A percentile compares a stretch with the other conserved stretches of the same genome.
phyloP scores from a whole-genome alignment of 768 basidiomycete species.

The Cubamyces lactineus region DNA sequence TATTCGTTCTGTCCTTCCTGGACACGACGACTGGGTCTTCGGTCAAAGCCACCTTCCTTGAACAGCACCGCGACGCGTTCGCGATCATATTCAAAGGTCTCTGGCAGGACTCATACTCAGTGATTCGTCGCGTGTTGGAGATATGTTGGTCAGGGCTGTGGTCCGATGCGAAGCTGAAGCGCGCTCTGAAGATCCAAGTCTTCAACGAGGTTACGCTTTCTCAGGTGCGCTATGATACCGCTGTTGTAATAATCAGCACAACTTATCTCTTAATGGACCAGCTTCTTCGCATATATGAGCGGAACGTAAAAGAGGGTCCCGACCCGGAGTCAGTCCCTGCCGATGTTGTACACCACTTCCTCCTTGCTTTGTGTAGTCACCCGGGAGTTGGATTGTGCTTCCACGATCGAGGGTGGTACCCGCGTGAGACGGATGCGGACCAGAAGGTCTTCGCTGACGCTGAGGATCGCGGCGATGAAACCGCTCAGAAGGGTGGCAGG shows the following conservation, averaged over 20 bases:
- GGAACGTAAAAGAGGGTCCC: conserved; percentile 50
- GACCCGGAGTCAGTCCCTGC: conserved; percentile 64
- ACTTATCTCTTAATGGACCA: conserved; percentile 29
- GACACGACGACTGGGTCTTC: conserved; percentile 48
- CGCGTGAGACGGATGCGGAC: conserved; percentile 56
- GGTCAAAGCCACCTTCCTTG: conserved; percentile 67
- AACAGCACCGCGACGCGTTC: conserved; percentile 69
- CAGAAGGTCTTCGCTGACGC: conserved; percentile 37
- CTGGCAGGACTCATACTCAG: conserved; percentile 61
- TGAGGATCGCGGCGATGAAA: conserved; percentile 24
- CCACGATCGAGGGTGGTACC: conserved; percentile 89
- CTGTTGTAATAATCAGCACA: too few species aligned
- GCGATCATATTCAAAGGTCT: conserved; percentile 75
- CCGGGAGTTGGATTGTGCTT: conserved; percentile 89
- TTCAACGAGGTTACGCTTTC: conserved; percentile 70
- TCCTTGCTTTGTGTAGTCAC: conserved; percentile 79
- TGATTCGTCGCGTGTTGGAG: conserved; percentile 70
- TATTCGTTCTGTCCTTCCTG: conserved; percentile 76
- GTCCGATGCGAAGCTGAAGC: conserved; percentile 71
- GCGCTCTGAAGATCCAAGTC: conserved; percentile 68
- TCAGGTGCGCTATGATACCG: conserved; percentile 48
- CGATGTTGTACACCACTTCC: conserved; percentile 84
- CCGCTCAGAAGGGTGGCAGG: conserved; percentile 45
- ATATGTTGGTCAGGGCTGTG: conserved; percentile 77
- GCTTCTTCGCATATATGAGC: conserved; percentile 78